Conservation (phyloP, 345 rosid genomes). For the Populus tremula region DNA sequence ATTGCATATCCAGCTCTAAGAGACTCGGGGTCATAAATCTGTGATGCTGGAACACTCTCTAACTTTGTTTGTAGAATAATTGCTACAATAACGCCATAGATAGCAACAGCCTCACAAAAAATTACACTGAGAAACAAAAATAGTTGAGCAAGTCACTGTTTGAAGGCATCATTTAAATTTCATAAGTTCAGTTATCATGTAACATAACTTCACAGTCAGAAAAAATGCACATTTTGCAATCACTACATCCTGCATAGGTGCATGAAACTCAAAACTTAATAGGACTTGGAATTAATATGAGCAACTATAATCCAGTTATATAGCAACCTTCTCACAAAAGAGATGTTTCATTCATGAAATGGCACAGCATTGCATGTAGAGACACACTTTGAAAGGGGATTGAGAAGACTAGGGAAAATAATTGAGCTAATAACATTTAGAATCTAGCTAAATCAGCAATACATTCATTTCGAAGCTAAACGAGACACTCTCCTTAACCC, state of each 20-base stretch:
- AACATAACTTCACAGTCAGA: background rate
- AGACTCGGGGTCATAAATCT: conserved; percentile 78
- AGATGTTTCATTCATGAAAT: background rate
- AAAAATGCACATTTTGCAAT: background rate
- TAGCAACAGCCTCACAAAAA: conserved; percentile 99
- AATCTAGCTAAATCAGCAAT: background rate
- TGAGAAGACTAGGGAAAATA: background rate
- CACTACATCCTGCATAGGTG: background rate
- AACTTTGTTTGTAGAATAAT: conserved; percentile 93
- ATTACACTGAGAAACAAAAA: conserved; percentile 61
- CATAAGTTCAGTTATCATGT: background rate
- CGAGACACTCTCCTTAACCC: background rate
- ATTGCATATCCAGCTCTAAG: conserved; percentile 99
- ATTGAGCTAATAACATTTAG: background rate
- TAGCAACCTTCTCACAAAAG: too few relatives aligned
- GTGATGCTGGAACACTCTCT: conserved; percentile 79
- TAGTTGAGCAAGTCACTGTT: background rate
- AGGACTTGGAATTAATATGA: background rate
- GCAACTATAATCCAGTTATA: background rate
- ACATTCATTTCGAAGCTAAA: background rate
- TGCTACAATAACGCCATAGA: conserved; percentile 96
- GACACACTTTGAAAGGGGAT: background rate
- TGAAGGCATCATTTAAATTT: conserved; percentile 1
- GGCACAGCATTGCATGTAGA: background rate
- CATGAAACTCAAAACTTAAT: background rate